Base-by-base conservation (phyloP, 495 filamentous ascomycete genomes). In the Podospora australis region DNA sequence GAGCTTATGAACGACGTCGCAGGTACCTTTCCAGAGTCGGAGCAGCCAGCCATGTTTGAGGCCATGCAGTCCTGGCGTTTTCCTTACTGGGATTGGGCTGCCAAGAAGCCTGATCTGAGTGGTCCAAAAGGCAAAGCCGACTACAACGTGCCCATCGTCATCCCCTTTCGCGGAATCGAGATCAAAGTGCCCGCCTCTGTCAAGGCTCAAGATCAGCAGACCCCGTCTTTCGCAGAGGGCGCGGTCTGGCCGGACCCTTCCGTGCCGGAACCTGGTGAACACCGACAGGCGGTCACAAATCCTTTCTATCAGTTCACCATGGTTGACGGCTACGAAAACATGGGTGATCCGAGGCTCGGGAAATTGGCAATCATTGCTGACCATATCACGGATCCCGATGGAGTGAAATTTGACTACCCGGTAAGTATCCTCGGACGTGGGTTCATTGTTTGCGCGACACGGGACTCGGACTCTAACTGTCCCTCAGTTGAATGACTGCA, bases 11-110 rank as follows among this genome's bases (percentile, higher is more conserved):
- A 41, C 6, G 16, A 41, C 10, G 39, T 5, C n/a, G 39, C 20
- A 1, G 39, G 5, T 4, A 41, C 6, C 2, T 41, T 41, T 23
- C 14, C 39, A 2, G 39, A 41, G 39, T 17, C 16, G 1, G 4
- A 41, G 39, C 39, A 23, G 20, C 2, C 39, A 4, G 20, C 20
- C 19, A 13, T 41, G 17, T 21, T 2, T 21, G 17, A 41, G 39
- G 39, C 23, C 2, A 9, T 41, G 39, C 5, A 41, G 23, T 41
- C 39, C 17, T 41, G 39, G 39, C 39, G 39, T 2, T 41, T 41
- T 23, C 39, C 25, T 23, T 41, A 41, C 39, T 41, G 39, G 39
- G 39, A 41, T 21, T 41, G 39, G 39, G 39, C 39, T 3, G 10
- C 21, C 17, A 41, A 41, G 39, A 41, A 26, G 39, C 9, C n/a